Evolutionary conservation across 2,329 filamentous ascomycete genomes (phyloP), one percentile per base, ranked within the genome.

Genomic region (Paradendryphiella salina): DNA sequence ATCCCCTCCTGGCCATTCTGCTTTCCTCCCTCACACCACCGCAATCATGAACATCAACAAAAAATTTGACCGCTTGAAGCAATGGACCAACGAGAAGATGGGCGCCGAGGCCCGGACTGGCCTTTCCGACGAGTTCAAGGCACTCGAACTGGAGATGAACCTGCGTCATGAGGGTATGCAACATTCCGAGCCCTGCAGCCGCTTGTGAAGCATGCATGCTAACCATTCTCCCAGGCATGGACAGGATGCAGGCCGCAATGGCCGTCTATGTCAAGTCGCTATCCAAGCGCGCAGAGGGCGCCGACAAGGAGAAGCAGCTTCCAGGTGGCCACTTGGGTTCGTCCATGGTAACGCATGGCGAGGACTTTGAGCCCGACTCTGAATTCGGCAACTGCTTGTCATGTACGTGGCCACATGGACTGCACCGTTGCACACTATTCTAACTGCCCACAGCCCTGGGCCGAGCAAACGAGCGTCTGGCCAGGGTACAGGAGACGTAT

Each of bases 41-140:
- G 52, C 67, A 55, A 60, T 21, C 49, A 84, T 83, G 81, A 83
- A 84, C 65, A 79, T 86, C 73, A 86, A 85, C 76, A 96, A 96
- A 81, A 96, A 95, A 73, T 85, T 97, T 72, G 93, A 92, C 77
- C 88, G 93, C 70, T 87, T 96, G 80, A 95, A 93, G 79, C 93
- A 97, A 87, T 97, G 93, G 93, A 90, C 92, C 31, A 90, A 90
- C 63, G 93, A 97, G 78, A 90, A 92, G 77, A 96, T 97, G 89
- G 93, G 93, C 65, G 85, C 84, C 60, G 92, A 96, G 76, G 83
- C 86, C 76, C 94, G 91, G 77, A 96, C 93, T 8, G 85, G 81
- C 71, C 85, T 90, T 58, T 88, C 90, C 0, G 91, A 97, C 44
- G 88, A 96, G 68, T 97, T 97, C 82, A 95, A 89, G 77, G 83